Percentiles rank a stretch among this genome's conserved stretches.
Conservation (phyloP, 2,329 filamentous ascomycete species). For the Arachnomyces sp. region DNA sequence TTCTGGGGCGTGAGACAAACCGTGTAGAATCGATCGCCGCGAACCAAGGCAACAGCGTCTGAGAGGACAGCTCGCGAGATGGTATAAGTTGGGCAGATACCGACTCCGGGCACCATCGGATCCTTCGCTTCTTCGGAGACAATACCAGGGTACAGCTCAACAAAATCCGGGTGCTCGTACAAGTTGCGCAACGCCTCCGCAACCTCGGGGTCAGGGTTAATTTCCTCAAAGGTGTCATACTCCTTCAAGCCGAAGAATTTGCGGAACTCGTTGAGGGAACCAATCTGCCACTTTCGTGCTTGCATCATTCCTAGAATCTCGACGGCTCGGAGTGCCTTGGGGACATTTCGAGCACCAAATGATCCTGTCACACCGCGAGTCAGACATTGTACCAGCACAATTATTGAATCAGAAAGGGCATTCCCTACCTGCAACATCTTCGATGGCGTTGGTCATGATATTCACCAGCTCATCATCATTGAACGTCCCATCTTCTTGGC, state of each 20-base stretch:
- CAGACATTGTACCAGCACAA: too few species aligned
- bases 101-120: slow-evolving; percentile 65
- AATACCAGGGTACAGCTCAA: slow-evolving; percentile 72
- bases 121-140: slow-evolving; percentile 67
- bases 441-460: slow-evolving; percentile 59
- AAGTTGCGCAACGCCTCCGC: slow-evolving; percentile 57
- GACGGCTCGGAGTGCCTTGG: slow-evolving; percentile 62
- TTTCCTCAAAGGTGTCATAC: slow-evolving; percentile 71
- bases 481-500: slow-evolving; percentile 60
- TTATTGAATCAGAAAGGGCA: too few species aligned
- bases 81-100: slow-evolving; percentile 67
- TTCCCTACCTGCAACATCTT: slow-evolving; percentile 47
- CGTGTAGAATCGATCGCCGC: slow-evolving; percentile 72
- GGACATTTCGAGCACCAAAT: slow-evolving; percentile 66
- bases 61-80: slow-evolving; percentile 68
- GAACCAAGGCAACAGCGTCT: slow-evolving; percentile 68
- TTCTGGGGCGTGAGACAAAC: slow-evolving; percentile 12
- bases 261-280: slow-evolving; percentile 75
- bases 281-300: slow-evolving; percentile 66
- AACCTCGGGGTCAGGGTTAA: slow-evolving; percentile 68
- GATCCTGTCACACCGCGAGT: slow-evolving; percentile 35
- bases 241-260: slow-evolving; percentile 70
- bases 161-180: slow-evolving; percentile 63
- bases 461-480: slow-evolving; percentile 67
- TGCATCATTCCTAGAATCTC: slow-evolving; percentile 76